Evolutionary conservation across 768 basidiomycete species (phyloP), one percentile per base, ranked within the genome.

Genomic region (Tulasnella calospora): DNA sequence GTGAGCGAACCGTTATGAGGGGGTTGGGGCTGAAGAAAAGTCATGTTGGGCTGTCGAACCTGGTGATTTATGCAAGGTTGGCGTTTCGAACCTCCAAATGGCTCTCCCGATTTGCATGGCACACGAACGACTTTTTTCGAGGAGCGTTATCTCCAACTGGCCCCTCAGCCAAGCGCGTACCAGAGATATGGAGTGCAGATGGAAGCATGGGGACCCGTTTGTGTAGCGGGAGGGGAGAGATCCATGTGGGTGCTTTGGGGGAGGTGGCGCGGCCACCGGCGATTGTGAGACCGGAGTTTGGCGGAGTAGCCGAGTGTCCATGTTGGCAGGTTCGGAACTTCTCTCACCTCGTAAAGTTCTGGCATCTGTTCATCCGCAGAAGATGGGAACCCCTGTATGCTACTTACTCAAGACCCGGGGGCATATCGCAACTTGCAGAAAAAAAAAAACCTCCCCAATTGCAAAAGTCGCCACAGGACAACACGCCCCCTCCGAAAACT

Each of bases 41-140:
- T 67, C 61, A 67, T 67, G 61, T 30, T 33, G 61, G 61, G 61
- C 61, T 67, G 15, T 67, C 61, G 61, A 33, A 13, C 4, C 61
- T 67, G 61, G 61, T 35, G 61, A 67, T 67, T 67, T 67, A 67
- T 67, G 61, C 30, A 17, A 67, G 15, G n/a, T 67, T 67, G 61
- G 61, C 61, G 27, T 67, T 67, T 67, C 61, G 61, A 67, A 67
- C 61, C 95, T 55, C 88, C 94, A 57, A 94, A 85, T 80, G 46
- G 46, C 40, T 44, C 44, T 44, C 44, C 12, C 4, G 44, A 44
- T 44, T 17, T 44, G 30, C 30, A 30, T 57, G n/a, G n/a, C 55
- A 57, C 55, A 57, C 55, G 55, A 57, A 57, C 55, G 13, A 30
- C n/a, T 57, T 57, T 57, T 33, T 67, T 67, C 6, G 1, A 17